A percentile compares a stretch with the other conserved stretches of the same genome.
These are phyloP conservation scores for Komagataella ulmi DNA, from an alignment of 805 yeast species.

Conservation along the genomic window DNA sequence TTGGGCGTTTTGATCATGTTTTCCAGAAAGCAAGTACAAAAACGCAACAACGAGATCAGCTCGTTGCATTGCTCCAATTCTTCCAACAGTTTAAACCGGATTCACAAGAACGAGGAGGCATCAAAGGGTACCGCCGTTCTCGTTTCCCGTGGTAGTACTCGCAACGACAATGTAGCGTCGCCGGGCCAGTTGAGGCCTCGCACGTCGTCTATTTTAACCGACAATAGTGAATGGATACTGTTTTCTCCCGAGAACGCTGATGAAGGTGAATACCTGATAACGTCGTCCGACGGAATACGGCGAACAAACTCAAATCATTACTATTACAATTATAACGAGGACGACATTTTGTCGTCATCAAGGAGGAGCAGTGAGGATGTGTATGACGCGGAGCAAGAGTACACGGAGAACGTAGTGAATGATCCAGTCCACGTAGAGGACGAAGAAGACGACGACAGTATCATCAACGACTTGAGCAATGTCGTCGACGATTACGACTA, in stretches of 20 bases:
- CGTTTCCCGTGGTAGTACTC: background rate
- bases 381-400: constrained; percentile 6
- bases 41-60: background rate
- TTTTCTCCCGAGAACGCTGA: constrained; percentile 12
- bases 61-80: background rate
- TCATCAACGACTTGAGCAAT: constrained; percentile 13
- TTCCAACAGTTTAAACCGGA: background rate
- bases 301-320: constrained; percentile 4
- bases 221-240: constrained; percentile 16
- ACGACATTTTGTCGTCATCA: constrained; percentile 2
- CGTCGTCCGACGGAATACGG: constrained; percentile 6
- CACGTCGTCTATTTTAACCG: constrained; percentile 5
- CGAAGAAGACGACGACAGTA: constrained; percentile 14
- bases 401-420: background rate
- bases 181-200: background rate
- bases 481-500: constrained; percentile 6
- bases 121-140: background rate
- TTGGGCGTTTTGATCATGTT: background rate
- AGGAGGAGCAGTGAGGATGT: constrained; percentile 4
- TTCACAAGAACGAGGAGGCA: background rate
- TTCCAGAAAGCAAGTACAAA: background rate
- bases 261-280: background rate
- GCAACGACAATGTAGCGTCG: background rate
- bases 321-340: constrained; percentile 1
- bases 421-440: constrained; percentile 5